Percentiles rank a stretch among this genome's conserved stretches.
Conservation (phyloP, 768 basidiomycete species). For the Chiua virens region DNA sequence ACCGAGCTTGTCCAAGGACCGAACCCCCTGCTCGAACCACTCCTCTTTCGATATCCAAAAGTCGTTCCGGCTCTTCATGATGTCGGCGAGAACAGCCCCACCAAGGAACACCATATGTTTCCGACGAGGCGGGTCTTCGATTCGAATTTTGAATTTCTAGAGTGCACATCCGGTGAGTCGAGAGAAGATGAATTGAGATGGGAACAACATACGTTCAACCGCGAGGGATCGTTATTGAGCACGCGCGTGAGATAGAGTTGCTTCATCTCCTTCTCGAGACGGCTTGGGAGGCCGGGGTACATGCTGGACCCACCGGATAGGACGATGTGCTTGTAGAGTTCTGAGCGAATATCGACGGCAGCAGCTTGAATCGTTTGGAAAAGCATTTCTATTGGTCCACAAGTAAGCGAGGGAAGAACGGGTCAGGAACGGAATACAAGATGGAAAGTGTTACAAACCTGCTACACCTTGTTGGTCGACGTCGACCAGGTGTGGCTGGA, state of each 20-base stretch:
- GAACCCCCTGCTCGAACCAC: constrained; percentile 89
- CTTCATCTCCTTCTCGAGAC: constrained; percentile 99
- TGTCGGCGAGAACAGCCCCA: constrained; percentile 96
- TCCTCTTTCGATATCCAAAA: constrained; percentile 96
- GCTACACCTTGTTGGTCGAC: constrained; percentile 96
- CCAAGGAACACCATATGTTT: constrained; percentile 99
- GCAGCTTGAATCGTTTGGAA: constrained; percentile 94
- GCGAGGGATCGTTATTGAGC: constrained; percentile 74
- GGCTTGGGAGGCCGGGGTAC: constrained; percentile 97
- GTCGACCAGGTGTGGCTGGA: constrained; percentile 98
- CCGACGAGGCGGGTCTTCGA: constrained; percentile 96
- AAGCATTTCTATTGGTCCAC: constrained; percentile 70
- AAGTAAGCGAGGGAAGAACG: no score
- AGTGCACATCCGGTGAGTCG: neutral
- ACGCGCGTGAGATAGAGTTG: constrained; percentile 96
- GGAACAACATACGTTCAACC: constrained; percentile 72
- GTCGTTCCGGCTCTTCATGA: constrained; percentile 92
- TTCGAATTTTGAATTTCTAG: constrained; percentile 99
- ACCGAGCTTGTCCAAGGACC: constrained; percentile 83
- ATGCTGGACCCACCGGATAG: constrained; percentile 97
- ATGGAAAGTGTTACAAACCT: constrained; percentile 46
- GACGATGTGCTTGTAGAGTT: constrained; percentile 97
- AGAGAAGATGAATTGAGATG: neutral
- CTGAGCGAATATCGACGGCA: constrained; percentile 83
- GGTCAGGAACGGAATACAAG: neutral